A percentile compares a stretch with the other conserved stretches of the same genome.
Conservation (phyloP, 2,329 filamentous ascomycete genomes). For the Exserohilum turcica region DNA sequence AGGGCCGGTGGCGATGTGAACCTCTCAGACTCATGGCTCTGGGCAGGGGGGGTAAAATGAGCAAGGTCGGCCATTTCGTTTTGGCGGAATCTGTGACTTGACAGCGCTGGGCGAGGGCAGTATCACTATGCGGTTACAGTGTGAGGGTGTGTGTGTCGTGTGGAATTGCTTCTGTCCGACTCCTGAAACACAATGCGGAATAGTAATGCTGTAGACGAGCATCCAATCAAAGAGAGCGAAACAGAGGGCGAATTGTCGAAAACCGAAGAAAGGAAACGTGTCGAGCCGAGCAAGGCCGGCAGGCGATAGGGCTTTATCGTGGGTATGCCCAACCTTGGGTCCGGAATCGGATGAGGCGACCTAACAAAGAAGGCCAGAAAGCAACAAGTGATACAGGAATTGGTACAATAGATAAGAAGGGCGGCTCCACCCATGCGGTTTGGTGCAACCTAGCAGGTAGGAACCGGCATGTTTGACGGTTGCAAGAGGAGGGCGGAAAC, state of each 20-base stretch:
- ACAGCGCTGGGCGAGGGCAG: constrained; percentile 14
- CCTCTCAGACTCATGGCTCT: background rate
- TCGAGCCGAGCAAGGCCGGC: background rate
- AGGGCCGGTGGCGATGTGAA: constrained; percentile 1
- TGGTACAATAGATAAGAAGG: constrained; percentile 20
- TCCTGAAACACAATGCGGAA: constrained; percentile 24
- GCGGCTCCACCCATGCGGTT: constrained; percentile 9
- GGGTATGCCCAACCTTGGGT: constrained; percentile 2
- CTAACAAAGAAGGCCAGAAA: constrained; percentile 15
- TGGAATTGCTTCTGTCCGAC: constrained; percentile 15
- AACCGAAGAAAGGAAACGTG: background rate
- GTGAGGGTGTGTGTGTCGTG: constrained; percentile 7
- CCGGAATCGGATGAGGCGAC: constrained; percentile 8
- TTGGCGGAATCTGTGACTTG: constrained; percentile 6
- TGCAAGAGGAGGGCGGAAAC: constrained; percentile 12
- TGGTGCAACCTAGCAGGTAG: constrained; percentile 14
- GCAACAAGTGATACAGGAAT: constrained; percentile 20
- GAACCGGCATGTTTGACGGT: constrained; percentile 19
- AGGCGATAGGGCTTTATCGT: constrained; percentile 1
- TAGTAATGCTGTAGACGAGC: constrained; percentile 15
- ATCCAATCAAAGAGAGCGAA: constrained; percentile 11
- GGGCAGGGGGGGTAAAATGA: constrained; percentile 11
- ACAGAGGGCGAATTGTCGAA: constrained; percentile 12
- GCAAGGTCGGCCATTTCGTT: constrained; percentile 20
- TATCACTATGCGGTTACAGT: constrained; percentile 15